A percentile compares a stretch with the other conserved stretches of the same genome.
These are phyloP conservation scores for Tarenaya hassleriana DNA, from an alignment of 345 rosid genomes.

Conservation along the genomic window DNA sequence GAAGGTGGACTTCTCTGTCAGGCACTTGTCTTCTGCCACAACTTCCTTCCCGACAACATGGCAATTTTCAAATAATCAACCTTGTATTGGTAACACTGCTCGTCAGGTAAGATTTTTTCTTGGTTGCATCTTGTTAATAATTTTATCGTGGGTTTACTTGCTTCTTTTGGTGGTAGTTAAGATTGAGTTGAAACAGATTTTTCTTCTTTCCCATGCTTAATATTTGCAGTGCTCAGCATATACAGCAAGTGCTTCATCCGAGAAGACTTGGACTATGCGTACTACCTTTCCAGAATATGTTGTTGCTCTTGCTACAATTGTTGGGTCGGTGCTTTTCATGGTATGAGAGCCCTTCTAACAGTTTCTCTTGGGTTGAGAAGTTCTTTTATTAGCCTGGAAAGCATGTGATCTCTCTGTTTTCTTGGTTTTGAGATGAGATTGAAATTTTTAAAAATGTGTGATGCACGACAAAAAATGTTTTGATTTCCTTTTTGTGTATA, in stretches of 20 bases:
- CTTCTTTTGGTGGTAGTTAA: conserved; percentile 4
- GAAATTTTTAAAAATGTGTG: too few relatives aligned
- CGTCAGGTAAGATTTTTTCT: conserved; percentile 46
- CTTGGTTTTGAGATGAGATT: too few relatives aligned
- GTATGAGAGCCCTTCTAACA: conserved; percentile 35
- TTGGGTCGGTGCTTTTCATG: conserved; percentile 93
- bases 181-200: conserved; percentile 12
- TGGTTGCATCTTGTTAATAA: conserved; percentile 1
- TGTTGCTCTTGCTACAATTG: conserved; percentile 95
- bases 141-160: not conserved
- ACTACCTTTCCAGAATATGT: conserved; percentile 94
- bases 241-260: conserved; percentile 61
- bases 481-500: too few relatives aligned
- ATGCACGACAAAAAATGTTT: too few relatives aligned
- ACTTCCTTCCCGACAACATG: conserved; percentile 64
- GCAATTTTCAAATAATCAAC: conserved; percentile 53
- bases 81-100: conserved; percentile 54
- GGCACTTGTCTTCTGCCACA: conserved; percentile 82
- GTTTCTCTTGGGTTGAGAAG: not conserved
- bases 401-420: not conserved
- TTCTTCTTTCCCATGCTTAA: conserved; percentile 16
- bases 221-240: conserved; percentile 73
- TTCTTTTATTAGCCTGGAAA: conserved; percentile 8
- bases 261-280: conserved; percentile 95
- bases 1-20: conserved; percentile 93